phyloP scores from a whole-genome alignment of 1,139 yeast species.

The Kodamaea arcana region DNA sequence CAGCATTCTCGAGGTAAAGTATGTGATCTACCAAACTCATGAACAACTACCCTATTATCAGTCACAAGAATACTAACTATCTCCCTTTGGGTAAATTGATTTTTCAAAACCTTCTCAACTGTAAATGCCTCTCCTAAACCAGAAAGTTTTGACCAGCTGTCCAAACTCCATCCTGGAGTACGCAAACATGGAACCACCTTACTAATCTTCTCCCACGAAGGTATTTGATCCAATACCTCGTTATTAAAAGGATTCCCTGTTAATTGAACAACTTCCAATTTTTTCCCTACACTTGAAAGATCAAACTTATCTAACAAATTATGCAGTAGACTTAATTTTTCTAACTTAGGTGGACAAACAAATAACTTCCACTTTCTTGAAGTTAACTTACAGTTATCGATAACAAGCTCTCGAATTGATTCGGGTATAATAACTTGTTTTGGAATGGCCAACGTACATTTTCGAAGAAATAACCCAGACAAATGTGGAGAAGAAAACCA shows the following conservation, averaged over 20 bases:
- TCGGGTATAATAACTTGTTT: background rate
- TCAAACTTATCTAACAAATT: background rate
- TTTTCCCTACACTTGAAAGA: background rate
- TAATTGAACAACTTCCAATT: background rate
- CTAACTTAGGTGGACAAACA: background rate
- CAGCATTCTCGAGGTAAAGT: too few species aligned
- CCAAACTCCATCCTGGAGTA: background rate
- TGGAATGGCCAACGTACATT: background rate
- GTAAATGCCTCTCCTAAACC: background rate
- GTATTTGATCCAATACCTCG: background rate
- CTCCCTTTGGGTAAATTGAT: background rate
- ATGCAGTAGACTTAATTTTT: background rate
- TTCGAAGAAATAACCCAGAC: background rate
- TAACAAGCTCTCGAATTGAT: background rate
- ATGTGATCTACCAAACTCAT: background rate
- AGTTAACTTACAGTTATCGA: background rate
- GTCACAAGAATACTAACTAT: background rate
- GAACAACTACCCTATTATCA: background rate
- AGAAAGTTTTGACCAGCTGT: background rate
- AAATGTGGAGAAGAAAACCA: background rate
- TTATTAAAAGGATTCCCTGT: background rate
- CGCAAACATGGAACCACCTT: background rate
- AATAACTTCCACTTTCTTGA: background rate
- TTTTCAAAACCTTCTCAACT: background rate
- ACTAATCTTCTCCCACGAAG: background rate